Evolutionary conservation across 768 basidiomycete genomes (phyloP).

Genomic region (Lactifluus hygrophoroides): DNA sequence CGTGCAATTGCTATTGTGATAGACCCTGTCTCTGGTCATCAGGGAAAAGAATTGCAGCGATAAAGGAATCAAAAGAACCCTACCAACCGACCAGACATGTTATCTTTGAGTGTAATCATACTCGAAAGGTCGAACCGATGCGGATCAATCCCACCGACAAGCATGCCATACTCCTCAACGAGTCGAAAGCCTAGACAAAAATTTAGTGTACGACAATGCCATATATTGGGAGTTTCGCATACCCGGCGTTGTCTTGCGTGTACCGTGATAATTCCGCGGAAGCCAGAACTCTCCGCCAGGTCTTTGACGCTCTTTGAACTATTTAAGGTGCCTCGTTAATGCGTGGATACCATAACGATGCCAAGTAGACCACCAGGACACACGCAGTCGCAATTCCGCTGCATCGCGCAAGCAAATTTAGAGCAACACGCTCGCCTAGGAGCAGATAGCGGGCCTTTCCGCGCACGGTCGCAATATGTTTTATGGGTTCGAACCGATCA

Average conservation of each 20-base stretch:
- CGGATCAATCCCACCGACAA: conserved; percentile 92
- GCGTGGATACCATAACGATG: neutral
- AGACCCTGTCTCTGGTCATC: conserved; percentile 46
- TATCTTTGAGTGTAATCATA: conserved; percentile 99
- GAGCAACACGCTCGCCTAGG: conserved; percentile 84
- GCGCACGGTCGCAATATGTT: conserved; percentile 82
- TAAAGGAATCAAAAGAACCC: conserved; percentile 15
- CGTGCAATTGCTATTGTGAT: conserved; percentile 81
- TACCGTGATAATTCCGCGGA: conserved; percentile 84
- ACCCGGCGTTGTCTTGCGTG: conserved; percentile 95
- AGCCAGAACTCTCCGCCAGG: conserved; percentile 69
- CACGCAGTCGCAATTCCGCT: conserved; percentile 96
- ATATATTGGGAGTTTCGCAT: too few species aligned
- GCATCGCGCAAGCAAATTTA: conserved; percentile 91
- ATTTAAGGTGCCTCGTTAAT: neutral
- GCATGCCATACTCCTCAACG: conserved; percentile 98
- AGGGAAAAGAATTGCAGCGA: neutral
- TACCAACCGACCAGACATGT: conserved; percentile 98
- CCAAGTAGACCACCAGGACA: conserved; percentile 22
- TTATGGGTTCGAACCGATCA: conserved; percentile 67
- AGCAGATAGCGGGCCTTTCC: conserved; percentile 85
- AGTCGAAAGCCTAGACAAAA: conserved; percentile 79
- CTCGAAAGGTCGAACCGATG: conserved; percentile 95
- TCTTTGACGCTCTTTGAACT: conserved; percentile 82
- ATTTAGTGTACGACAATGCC: too few species aligned